Base-by-base conservation (phyloP, 2,329 filamentous ascomycete species). In the Sporothrix curviconia region DNA sequence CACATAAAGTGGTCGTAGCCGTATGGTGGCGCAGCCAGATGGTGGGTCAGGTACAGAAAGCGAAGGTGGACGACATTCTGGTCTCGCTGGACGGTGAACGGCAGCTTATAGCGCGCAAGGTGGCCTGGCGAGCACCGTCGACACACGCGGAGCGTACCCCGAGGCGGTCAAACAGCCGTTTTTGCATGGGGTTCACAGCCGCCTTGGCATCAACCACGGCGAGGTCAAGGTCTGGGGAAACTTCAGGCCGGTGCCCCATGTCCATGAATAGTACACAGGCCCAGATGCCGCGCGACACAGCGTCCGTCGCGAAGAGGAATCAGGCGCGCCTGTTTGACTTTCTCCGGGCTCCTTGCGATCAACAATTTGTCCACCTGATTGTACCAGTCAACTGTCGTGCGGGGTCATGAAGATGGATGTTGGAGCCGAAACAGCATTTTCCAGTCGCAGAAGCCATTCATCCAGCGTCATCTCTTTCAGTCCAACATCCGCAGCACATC, bases 191-290 rank as follows among this genome's bases (percentile, higher is more conserved):
- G 7, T 17, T 28, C 15, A 32, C 14, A 14, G 17, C 12, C 3
- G 42, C 30, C 7, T 7, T 4, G 4, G 22, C 15, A 14, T 39
- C 30, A 3, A 54, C 39, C 14, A 55, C 30, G 22, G 37, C 32
- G 17, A 51, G 15, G 30, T 51, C 47, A 34, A 50, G 32, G 7
- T 15, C 4, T 4, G 6, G 14, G 7, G 52, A 40, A 7, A 55
- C 25, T 14, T 46, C 40, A 7, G 46, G 25, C n/a, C n/a, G n/a
- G n/a, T n/a, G n/a, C n/a, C n/a, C n/a, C n/a, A n/a, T n/a, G 30
- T 28, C 11, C 25, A 25, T 7, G 52, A 40, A 19, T 55, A 55
- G 28, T 44, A 55, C 39, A 55, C 37, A 24, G 51, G 39, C n/a
- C 25, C n/a, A n/a, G n/a, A 28, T 22, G 3, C 15, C 34, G 34